These are phyloP conservation scores for Myriangium duriaei DNA, from an alignment of 2,329 filamentous ascomycete genomes.

Conservation along the genomic window DNA sequence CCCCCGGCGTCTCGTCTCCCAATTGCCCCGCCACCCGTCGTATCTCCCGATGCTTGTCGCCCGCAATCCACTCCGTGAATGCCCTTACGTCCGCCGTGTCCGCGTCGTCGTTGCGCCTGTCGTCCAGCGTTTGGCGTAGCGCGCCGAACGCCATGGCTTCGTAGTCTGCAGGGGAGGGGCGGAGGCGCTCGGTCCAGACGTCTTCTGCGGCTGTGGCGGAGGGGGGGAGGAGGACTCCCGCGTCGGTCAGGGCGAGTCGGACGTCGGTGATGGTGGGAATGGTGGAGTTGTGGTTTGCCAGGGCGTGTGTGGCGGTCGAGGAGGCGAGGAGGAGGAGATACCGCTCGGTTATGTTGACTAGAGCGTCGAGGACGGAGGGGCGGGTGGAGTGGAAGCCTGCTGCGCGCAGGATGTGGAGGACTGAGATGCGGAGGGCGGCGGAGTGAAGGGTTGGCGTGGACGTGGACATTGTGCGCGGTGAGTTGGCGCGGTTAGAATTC, in stretches of 20 bases:
- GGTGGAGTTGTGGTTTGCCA: constrained; percentile 54
- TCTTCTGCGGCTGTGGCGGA: constrained; percentile 52
- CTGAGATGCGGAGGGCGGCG: constrained; percentile 70
- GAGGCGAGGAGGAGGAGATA: constrained; percentile 67
- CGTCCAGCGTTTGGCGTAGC: constrained; percentile 28
- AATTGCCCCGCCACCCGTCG: constrained; percentile 61
- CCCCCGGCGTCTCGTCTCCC: constrained; percentile 33
- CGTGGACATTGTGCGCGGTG: neutral
- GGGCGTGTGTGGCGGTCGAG: constrained; percentile 58
- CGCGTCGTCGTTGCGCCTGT: constrained; percentile 44
- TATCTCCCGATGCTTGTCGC: constrained; percentile 65
- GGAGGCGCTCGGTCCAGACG: constrained; percentile 43
- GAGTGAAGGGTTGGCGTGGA: constrained; percentile 42
- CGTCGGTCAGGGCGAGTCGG: constrained; percentile 72
- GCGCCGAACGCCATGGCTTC: constrained; percentile 26
- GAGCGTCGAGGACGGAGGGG: constrained; percentile 68
- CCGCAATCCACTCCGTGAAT: constrained; percentile 68
- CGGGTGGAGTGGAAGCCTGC: constrained; percentile 78
- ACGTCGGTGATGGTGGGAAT: constrained; percentile 61
- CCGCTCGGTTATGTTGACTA: constrained; percentile 75
- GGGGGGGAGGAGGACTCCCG: constrained; percentile 60
- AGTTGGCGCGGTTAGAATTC: neutral
- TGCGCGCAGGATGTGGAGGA: constrained; percentile 84
- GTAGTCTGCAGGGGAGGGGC: constrained; percentile 32
- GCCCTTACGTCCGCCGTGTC: constrained; percentile 65